Conservation (phyloP, 2,329 filamentous ascomycete species). For the Calycina herbarum region DNA sequence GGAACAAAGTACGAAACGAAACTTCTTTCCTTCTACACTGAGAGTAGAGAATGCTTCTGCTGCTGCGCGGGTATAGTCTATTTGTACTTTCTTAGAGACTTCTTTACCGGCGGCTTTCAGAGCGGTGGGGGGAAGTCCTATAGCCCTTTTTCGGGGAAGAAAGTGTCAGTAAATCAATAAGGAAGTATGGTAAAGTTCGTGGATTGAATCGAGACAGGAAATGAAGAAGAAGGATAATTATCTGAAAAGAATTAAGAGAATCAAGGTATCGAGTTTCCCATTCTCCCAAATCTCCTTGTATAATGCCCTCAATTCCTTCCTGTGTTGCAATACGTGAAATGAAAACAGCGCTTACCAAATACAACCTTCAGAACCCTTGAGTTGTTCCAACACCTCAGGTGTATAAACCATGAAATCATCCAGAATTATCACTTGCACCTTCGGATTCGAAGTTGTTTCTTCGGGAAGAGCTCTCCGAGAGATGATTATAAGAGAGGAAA, state of each 20-base stretch:
- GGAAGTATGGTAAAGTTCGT: not conserved
- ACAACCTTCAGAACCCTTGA: conserved; percentile 22
- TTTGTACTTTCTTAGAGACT: conserved; percentile 34
- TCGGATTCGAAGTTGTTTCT: conserved; percentile 44
- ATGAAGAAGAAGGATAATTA: no score
- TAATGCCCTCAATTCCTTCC: no score
- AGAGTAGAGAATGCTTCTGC: conserved; percentile 36
- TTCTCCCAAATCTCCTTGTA: no score
- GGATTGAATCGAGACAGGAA: no score
- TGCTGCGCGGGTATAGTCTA: conserved; percentile 39
- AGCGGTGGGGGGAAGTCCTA: conserved; percentile 24
- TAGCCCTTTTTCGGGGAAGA: conserved; percentile 15
- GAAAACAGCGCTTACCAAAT: conserved; percentile 19
- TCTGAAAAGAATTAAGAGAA: not conserved
- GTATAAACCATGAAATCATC: conserved; percentile 20
- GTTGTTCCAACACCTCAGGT: conserved; percentile 25
- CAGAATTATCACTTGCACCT: conserved; percentile 42
- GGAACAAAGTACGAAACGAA: conserved; percentile 46
- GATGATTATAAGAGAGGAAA: conserved; percentile 53
- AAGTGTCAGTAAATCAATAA: no score
- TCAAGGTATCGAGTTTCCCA: not conserved
- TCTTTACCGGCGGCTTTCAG: conserved; percentile 30
- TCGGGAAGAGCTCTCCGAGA: conserved; percentile 47
- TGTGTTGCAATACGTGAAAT: not conserved
- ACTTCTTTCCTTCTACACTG: conserved; percentile 33